Evolutionary conservation across 306 rosid species (phyloP), one percentile per base, ranked within the genome.

Genomic region (Medicago lupulina): DNA sequence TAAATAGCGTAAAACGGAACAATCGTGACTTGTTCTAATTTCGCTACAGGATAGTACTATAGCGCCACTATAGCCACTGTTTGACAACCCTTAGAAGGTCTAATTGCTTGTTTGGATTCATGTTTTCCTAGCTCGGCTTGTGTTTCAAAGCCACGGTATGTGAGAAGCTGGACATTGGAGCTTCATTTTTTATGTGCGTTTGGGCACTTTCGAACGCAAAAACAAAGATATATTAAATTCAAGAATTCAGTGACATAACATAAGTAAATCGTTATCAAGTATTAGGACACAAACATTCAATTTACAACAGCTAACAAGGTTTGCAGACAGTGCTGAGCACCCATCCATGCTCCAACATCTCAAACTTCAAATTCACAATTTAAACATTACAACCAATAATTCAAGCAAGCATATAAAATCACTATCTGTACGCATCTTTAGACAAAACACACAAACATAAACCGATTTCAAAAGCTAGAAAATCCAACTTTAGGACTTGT

Each of bases 281-380:
- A 5, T n/a, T 69, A 38, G 28, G 67, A 17, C 61, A 8, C 40
- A 62, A 69, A 17, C 0, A 2, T 16, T 14, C 11, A 25, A 66
- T 34, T 63, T 4, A 68, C 47, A 46, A 7, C n/a, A 28, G 23
- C 66, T 64, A 57, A 9, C 3, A 7, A 40, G 16, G 57, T 64
- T 44, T 73, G 44, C 21, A 21, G 57, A 73, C 75, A 55, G 14
- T n/a, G 19, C 50, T 3, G 15, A 54, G 61, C 13, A 34, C 38
- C 2, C 67, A 66, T 4, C 50, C 8, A 47, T n/a, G 25, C 70
- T 81, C 43, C 72, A 46, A 34, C 38, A 5, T 73, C 55, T 19
- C 61, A 71, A 46, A 71, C 23, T 21, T 38, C 19, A 74, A 36
- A 36, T 71, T 55, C 49, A 64, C 39, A 62, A 21, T 39, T 63